Base-by-base conservation (phyloP, 352 stramenopile species). In the Elongisporangium senticosum region DNA sequence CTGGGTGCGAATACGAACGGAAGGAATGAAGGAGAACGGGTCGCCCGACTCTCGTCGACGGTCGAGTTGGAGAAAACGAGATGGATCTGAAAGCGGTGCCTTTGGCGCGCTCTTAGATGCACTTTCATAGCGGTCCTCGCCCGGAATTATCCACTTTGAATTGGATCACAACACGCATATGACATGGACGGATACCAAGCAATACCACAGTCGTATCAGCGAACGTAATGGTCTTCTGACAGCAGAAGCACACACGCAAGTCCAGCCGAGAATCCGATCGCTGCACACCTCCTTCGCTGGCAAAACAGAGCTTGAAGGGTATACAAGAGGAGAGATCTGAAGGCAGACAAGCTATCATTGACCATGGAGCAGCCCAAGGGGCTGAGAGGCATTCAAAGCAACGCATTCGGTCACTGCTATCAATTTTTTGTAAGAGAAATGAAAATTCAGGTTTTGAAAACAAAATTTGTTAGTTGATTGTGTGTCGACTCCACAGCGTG, bases 1-100 rank as follows among this genome's bases (percentile, higher is more conserved):
- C 7, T 89, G 79, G 79, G 49, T 89, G 33, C 65, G 71, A 49
- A 81, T 89, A 58, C 74, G 79, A 26, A 69, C 75, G 0, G 79
- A 89, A 61, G 76, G 75, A 10, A 72, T 79, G 28, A 81, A 86
- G 51, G 75, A 87, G 56, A 73, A 77, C 51, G 53, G 65, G 4
- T 43, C 33, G 33, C 33, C 33, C 10, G 33, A 43, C 33, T 14
- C 33, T 43, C 33, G 33, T 43, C 33, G 33, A 14, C 33, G 33
- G 2, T 43, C 33, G 33, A 43, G 33, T 17, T 43, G 33, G 33
- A 14, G 33, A 17, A 43, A 43, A 43, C 33, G 33, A 4, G 33
- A 43, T 17, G 33, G 33, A 43, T 43, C 33, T 2, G 33, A 43
- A 43, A 43, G 33, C 33, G 33, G 33, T 17, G 33, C 33, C 1